Evolutionary conservation across 2,329 filamentous ascomycete species (phyloP).

Genomic region (Aspergillus latus): DNA sequence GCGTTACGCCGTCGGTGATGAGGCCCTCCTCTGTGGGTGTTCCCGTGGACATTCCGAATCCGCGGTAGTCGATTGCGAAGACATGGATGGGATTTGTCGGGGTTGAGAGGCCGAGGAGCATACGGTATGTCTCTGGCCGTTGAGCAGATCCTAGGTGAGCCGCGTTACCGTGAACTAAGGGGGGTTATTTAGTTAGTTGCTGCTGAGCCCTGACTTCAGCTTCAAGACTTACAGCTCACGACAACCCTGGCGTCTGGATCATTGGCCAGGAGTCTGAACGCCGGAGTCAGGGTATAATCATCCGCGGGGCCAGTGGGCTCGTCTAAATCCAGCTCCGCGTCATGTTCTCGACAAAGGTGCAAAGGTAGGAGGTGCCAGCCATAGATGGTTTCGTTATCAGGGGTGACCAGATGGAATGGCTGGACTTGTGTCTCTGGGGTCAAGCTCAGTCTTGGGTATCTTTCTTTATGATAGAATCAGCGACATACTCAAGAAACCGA

Average conservation of each 20-base stretch:
- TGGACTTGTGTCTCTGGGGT: slow-evolving; percentile 77
- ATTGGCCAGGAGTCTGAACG: slow-evolving; percentile 52
- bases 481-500: slow-evolving; percentile 78
- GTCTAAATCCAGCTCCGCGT: slow-evolving; percentile 59
- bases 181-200: slow-evolving; percentile 11
- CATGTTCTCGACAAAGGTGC: slow-evolving; percentile 71
- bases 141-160: slow-evolving; percentile 78
- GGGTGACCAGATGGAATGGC: slow-evolving; percentile 73
- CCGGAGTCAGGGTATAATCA: slow-evolving; percentile 49
- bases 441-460: slow-evolving; percentile 16
- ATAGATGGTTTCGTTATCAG: slow-evolving; percentile 75
- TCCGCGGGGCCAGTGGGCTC: slow-evolving; percentile 52
- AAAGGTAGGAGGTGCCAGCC: slow-evolving; percentile 89
- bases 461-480: neutral
- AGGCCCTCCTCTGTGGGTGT: slow-evolving; percentile 76
- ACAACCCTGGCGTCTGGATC: slow-evolving; percentile 55
- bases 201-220: neutral
- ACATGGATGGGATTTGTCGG: slow-evolving; percentile 67
- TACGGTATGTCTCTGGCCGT: slow-evolving; percentile 74
- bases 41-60: slow-evolving; percentile 81
- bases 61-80: slow-evolving; percentile 86
- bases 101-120: slow-evolving; percentile 68
- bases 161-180: slow-evolving; percentile 63
- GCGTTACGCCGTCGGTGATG: slow-evolving; percentile 72
- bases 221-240: slow-evolving; percentile 50